Evolutionary conservation across 768 basidiomycete genomes (phyloP), one percentile per base, ranked within the genome.

Genomic region (Phallus indusiatus): DNA sequence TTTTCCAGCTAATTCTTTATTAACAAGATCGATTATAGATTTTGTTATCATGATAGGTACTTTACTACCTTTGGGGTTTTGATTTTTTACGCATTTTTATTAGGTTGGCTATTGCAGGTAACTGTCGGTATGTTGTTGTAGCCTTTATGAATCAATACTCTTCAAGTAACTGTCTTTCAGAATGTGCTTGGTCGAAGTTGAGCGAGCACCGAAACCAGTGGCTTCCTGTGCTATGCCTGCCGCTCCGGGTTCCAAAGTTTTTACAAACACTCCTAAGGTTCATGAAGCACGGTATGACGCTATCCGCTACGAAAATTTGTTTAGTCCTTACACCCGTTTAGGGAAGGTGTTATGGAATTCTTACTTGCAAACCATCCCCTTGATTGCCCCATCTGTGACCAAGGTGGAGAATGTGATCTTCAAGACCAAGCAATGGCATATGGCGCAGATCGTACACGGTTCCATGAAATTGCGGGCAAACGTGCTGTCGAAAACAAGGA

Each of bases 391-490:
- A 89, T 98, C 63, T 99, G 96, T 67, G 96, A 99, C 70, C 94
- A 98, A 74, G 95, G 94, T 70, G 95, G 96, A 60, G 94, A 97
- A 80, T 99, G 94, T 71, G 94, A 97, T 71, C 81, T 97, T 8
- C 95, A 98, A 76, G 95, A 97, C 74, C 95, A 97, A 72, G 95
- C 95, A 14, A 98, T 98, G 94, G 88, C 95, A 56, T 99, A 98
- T 68, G 96, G 96, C 47, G 89, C 94, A 7, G 96, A 99, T 75
- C 88, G 96, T 61, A 88, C 92, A 0, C 87, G 96, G 48, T 97
- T 97, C 83, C 96, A 98, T 75, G 96, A 99, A 75, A 91, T 97
- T 53, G 83, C 91, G 1, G 96, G 96, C 65, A 98, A 98, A 74
- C 92, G 96, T 56, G 96, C 96, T 0, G 90, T 95, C 17, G 95